These are phyloP conservation scores for Blepharisma japonicum DNA, from an alignment of 73 alveolate species.

Conservation along the genomic window DNA sequence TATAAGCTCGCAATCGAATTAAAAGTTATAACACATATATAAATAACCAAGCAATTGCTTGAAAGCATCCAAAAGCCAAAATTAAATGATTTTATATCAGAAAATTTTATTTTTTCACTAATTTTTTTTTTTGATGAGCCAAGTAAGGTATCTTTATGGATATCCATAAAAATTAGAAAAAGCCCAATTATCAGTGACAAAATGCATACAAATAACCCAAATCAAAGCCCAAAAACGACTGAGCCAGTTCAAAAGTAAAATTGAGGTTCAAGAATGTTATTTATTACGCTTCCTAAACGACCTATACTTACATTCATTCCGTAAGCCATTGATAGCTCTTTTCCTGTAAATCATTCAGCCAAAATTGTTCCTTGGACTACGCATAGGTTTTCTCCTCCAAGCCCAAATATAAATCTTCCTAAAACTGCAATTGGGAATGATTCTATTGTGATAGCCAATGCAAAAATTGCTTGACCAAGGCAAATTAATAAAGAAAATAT, in stretches of 20 bases:
- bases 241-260: conserved; percentile 10
- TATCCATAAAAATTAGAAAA: conserved; percentile 44
- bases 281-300: conserved; percentile 71
- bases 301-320: conserved; percentile 75
- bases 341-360: conserved; percentile 90
- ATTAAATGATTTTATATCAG: conserved; percentile 67
- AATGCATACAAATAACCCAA: conserved; percentile 46
- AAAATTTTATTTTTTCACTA: conserved; percentile 64
- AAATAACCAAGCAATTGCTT: conserved; percentile 52
- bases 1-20: conserved; percentile 5
- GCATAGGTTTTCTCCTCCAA: conserved; percentile 78
- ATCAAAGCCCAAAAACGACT: conserved; percentile 51
- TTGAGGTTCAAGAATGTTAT: conserved; percentile 31
- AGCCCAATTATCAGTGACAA: conserved; percentile 46
- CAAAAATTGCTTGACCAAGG: conserved; percentile 71
- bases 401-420: conserved; percentile 96
- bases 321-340: conserved; percentile 90
- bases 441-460: conserved; percentile 63
- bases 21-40: conserved; percentile 29
- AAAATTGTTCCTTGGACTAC: conserved; percentile 75
- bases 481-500: conserved; percentile 31
- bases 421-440: conserved; percentile 62
- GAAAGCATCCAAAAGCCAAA: conserved; percentile 66
- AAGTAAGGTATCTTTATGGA: conserved; percentile 36
- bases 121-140: conserved; percentile 27